Percentiles rank a stretch among this genome's conserved stretches.
These are phyloP conservation scores for Mycena albidolilacea DNA, from an alignment of 768 basidiomycete genomes.

Conservation along the genomic window DNA sequence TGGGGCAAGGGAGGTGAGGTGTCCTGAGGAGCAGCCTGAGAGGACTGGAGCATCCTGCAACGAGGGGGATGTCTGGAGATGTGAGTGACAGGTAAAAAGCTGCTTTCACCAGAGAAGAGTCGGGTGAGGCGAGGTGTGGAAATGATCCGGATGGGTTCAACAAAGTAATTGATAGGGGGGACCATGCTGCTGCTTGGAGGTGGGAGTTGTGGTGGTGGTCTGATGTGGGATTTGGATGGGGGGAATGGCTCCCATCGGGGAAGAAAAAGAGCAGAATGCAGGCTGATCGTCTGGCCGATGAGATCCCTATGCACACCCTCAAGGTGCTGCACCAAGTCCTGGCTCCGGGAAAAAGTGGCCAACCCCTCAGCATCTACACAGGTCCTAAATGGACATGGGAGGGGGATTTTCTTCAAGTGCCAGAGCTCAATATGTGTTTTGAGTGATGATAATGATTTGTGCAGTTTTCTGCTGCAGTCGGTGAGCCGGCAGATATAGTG, in stretches of 20 bases:
- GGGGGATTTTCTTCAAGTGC: conserved; percentile 16
- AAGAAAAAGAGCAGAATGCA: background rate
- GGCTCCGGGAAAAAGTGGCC: conserved; percentile 6
- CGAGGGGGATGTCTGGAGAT: background rate
- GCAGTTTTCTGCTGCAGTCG: conserved; percentile 29
- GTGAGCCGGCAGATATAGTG: conserved; percentile 20
- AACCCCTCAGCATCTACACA: background rate
- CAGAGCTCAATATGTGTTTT: conserved; percentile 18
- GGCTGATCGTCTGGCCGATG: conserved; percentile 7
- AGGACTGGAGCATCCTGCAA: background rate
- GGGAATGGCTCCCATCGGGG: conserved; percentile 12
- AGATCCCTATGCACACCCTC: conserved; percentile 18
- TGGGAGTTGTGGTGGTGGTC: conserved; percentile 21
- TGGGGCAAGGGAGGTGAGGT: background rate
- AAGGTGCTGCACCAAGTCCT: conserved; percentile 18
- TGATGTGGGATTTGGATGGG: background rate
- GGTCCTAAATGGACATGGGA: conserved; percentile 28
- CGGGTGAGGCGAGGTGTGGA: conserved; percentile 6
- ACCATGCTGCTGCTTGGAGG: background rate
- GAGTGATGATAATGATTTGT: background rate
- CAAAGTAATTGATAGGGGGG: background rate
- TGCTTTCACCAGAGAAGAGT: background rate
- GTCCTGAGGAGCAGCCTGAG: background rate
- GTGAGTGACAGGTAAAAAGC: conserved; percentile 6
- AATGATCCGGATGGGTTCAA: background rate